Percentiles rank a stretch among this genome's conserved stretches.
Evolutionary conservation across 352 stramenopile species (phyloP).

Genomic region (Globisporangium nunn): DNA sequence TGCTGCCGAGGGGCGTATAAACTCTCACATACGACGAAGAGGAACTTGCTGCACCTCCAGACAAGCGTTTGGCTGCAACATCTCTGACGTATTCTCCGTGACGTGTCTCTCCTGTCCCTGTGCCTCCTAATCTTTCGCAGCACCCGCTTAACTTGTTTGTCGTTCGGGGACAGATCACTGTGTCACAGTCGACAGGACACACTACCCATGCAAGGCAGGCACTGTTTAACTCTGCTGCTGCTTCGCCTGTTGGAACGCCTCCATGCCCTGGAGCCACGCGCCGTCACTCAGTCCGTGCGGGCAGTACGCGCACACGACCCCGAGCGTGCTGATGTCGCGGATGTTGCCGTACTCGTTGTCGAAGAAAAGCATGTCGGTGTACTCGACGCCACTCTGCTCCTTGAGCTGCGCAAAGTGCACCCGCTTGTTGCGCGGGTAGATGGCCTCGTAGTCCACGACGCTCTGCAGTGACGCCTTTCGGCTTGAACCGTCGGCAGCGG

Average conservation of each 20-base stretch:
- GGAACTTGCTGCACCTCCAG: no score
- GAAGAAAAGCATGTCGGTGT: conserved; percentile 96
- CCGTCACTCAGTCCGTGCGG: conserved; percentile 62
- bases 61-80: no score
- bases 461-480: conserved; percentile 30
- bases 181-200: no score
- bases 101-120: no score
- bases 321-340: conserved; percentile 47
- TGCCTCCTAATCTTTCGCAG: no score
- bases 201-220: no score
- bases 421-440: conserved; percentile 82
- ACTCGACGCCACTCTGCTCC: conserved; percentile 85
- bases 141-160: no score
- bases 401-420: conserved; percentile 91
- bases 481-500: conserved; percentile 1
- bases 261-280: conserved; percentile 67
- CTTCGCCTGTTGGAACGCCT: conserved; percentile 57
- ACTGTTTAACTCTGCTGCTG: conserved; percentile 1
- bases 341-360: conserved; percentile 90
- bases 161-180: no score
- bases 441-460: conserved; percentile 70
- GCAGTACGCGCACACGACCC: conserved; percentile 74
- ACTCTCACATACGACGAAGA: no score
- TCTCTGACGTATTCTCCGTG: no score
- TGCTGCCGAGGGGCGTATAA: no score